Conservation (phyloP, 805 yeast genomes). For the Komagataella populi region DNA sequence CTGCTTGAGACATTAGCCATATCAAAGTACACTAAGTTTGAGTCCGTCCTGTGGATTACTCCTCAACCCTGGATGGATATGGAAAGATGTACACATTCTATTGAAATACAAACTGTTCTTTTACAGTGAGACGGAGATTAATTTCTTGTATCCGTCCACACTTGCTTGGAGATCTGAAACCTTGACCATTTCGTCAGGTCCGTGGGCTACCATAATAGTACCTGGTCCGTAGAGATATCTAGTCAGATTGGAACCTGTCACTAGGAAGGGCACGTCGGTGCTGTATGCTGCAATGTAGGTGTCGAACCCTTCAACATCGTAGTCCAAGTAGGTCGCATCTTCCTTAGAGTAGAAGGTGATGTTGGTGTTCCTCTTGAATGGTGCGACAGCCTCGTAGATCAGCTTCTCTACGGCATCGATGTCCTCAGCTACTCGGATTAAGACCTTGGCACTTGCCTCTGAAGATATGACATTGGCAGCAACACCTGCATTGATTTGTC, state of each 20-base stretch:
- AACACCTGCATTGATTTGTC: conserved; percentile 43
- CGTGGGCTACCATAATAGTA: conserved; percentile 45
- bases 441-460: conserved; percentile 30
- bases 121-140: conserved; percentile 14
- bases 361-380: conserved; percentile 11
- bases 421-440: conserved; percentile 42
- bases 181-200: conserved; percentile 38
- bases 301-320: conserved; percentile 55
- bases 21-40: conserved; percentile 14
- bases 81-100: conserved; percentile 13
- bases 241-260: conserved; percentile 15
- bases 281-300: conserved; percentile 18
- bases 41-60: conserved; percentile 11
- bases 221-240: conserved; percentile 60
- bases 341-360: conserved; percentile 8
- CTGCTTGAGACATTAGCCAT: conserved; percentile 7
- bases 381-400: conserved; percentile 21
- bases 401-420: conserved; percentile 20
- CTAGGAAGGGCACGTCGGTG: conserved; percentile 33
- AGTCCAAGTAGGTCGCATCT: conserved; percentile 36
- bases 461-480: conserved; percentile 60
- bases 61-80: conserved; percentile 14
- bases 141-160: conserved; percentile 36
- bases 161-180: conserved; percentile 32
- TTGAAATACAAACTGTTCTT: background rate